These are phyloP conservation scores for Xylaria polymorpha DNA, from an alignment of 2,329 filamentous ascomycete genomes.

Conservation along the genomic window DNA sequence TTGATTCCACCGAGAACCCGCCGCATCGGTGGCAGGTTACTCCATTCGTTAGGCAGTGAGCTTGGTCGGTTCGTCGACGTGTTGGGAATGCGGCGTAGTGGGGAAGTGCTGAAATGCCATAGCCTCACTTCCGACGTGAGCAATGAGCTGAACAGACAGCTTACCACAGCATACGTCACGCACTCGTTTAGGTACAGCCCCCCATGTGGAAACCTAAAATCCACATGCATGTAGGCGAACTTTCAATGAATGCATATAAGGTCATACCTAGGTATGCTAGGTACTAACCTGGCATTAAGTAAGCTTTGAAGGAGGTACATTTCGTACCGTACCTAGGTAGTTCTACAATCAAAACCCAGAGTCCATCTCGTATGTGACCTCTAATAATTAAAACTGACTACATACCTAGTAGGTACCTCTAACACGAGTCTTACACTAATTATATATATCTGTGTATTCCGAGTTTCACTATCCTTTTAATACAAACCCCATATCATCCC, in stretches of 20 bases:
- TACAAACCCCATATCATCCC: slow-evolving; percentile 59
- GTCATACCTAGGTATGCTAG: too few relatives aligned
- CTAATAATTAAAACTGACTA: background rate
- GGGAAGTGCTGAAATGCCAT: slow-evolving; percentile 17
- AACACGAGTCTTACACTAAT: background rate
- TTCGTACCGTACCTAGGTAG: too few relatives aligned
- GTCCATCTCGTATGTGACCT: background rate
- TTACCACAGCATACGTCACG: slow-evolving; percentile 30
- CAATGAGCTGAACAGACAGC: background rate
- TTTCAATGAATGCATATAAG: background rate
- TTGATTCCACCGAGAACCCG: background rate
- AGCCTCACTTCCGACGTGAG: slow-evolving; percentile 11
- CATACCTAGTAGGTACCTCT: background rate
- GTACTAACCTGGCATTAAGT: background rate
- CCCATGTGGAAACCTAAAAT: background rate
- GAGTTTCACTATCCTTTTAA: slow-evolving; percentile 17
- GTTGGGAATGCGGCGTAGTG: slow-evolving; percentile 15
- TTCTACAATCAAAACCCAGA: background rate
- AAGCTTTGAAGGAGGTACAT: too few relatives aligned
- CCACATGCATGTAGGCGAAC: background rate
- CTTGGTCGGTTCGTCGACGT: slow-evolving; percentile 5
- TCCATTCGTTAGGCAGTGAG: slow-evolving; percentile 22
- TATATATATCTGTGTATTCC: background rate
- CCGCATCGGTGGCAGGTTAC: slow-evolving; percentile 14
- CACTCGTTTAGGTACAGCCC: background rate